Percentiles rank a stretch among this genome's conserved stretches.
These are phyloP conservation scores for Colletotrichum euphorbiae DNA, from an alignment of 2,329 filamentous ascomycete genomes.

Conservation along the genomic window DNA sequence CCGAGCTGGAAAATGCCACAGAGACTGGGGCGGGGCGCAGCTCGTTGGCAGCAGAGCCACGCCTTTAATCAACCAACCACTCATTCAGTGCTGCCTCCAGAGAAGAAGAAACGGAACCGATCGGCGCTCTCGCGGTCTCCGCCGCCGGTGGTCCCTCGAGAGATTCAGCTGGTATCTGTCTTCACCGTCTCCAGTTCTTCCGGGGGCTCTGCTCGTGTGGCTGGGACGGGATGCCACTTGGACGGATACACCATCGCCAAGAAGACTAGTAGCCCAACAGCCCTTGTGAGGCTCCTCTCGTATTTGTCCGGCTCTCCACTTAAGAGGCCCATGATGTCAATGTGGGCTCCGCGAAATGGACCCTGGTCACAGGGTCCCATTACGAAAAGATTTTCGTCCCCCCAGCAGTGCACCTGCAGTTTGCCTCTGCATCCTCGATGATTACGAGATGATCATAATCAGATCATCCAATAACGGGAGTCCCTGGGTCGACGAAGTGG, in stretches of 20 bases:
- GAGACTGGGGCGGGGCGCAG: conserved; percentile 5
- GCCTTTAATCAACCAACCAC: conserved; percentile 3
- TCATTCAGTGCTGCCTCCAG: background rate
- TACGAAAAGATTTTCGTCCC: conserved; percentile 36
- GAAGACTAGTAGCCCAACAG: background rate
- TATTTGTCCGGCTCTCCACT: conserved; percentile 30
- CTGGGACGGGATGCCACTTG: conserved; percentile 16
- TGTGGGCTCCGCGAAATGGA: conserved; percentile 1
- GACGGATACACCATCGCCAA: conserved; percentile 21
- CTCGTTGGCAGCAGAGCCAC: conserved; percentile 4
- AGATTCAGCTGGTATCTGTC: background rate
- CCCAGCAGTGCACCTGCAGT: conserved; percentile 20
- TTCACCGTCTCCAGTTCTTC: background rate
- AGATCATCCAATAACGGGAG: background rate
- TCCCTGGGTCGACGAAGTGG: conserved; percentile 6
- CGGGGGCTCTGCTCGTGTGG: background rate
- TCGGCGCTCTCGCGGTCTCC: conserved; percentile 13
- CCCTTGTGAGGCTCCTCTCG: conserved; percentile 28
- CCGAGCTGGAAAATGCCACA: no score
- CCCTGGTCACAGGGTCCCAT: conserved; percentile 30
- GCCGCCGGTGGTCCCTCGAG: no score
- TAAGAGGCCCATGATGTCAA: conserved; percentile 30
- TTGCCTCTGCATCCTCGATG: conserved; percentile 6
- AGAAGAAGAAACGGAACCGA: conserved; percentile 16
- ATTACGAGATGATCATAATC: conserved; percentile 33